Percentiles rank a stretch among this genome's conserved stretches.
These are phyloP conservation scores for Cladosporium colombiae DNA, from an alignment of 2,329 filamentous ascomycete genomes.

Conservation along the genomic window DNA sequence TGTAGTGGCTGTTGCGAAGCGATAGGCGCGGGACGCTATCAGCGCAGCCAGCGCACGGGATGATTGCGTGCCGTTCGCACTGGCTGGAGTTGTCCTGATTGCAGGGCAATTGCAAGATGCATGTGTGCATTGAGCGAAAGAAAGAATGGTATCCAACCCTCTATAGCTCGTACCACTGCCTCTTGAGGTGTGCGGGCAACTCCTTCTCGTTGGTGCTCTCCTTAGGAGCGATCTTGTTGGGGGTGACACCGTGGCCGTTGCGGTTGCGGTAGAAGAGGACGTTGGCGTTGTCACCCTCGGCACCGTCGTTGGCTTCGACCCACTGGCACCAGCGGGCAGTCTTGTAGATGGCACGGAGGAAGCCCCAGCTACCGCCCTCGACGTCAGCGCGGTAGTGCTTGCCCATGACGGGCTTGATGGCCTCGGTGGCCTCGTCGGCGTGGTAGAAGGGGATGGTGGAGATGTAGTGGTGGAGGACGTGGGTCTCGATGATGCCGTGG, in stretches of 20 bases:
- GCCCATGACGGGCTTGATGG: constrained; percentile 94
- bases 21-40: too few species aligned
- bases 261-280: constrained; percentile 94
- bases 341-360: constrained; percentile 79
- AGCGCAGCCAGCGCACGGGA: neutral
- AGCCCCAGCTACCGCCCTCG: constrained; percentile 74
- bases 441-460: constrained; percentile 96
- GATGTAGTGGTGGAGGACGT: constrained; percentile 97
- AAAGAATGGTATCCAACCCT: neutral
- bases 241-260: constrained; percentile 75
- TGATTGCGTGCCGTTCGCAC: neutral
- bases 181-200: constrained; percentile 9
- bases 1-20: neutral
- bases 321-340: constrained; percentile 89
- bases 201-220: neutral
- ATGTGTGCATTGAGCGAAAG: neutral
- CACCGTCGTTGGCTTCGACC: constrained; percentile 88
- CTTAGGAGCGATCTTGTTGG: constrained; percentile 37
- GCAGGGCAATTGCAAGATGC: neutral
- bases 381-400: constrained; percentile 87
- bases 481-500: constrained; percentile 96
- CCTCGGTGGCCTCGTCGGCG: constrained; percentile 89
- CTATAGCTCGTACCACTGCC: constrained; percentile 13
- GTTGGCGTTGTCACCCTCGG: constrained; percentile 76
- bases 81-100: neutral